Percentiles rank a stretch among this genome's conserved stretches.
phyloP scores from a whole-genome alignment of 495 filamentous ascomycete species.

The Tuber magnatum region DNA sequence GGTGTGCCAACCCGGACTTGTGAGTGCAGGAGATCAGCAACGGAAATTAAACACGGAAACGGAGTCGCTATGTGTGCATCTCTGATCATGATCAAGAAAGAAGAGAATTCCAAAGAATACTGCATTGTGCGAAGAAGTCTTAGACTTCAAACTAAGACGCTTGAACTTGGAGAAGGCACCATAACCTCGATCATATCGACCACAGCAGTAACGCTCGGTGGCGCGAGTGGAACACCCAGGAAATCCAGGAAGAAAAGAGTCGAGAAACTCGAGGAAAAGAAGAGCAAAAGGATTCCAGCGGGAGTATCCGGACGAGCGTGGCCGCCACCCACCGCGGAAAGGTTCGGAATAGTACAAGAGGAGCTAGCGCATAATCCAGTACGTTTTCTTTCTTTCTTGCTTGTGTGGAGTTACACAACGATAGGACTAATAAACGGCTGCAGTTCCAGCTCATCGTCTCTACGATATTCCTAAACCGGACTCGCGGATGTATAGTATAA shows the following conservation, averaged over 20 bases:
- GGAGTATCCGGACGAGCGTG: constrained; percentile 22
- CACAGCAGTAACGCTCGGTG: background rate
- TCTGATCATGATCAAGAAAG: background rate
- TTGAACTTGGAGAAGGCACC: background rate
- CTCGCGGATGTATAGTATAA: constrained; percentile 49
- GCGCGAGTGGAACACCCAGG: background rate
- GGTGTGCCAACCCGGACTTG: background rate
- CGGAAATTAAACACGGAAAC: background rate
- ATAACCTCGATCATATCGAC: background rate
- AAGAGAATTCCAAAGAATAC: background rate
- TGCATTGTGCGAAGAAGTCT: background rate
- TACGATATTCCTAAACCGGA: constrained; percentile 77
- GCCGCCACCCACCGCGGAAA: constrained; percentile 26
- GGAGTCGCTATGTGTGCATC: background rate
- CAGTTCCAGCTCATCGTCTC: constrained; percentile 64
- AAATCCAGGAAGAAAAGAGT: background rate
- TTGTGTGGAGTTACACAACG: background rate
- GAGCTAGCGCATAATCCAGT: constrained; percentile 30
- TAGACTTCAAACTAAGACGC: background rate
- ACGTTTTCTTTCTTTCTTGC: background rate
- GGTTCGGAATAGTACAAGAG: constrained; percentile 35
- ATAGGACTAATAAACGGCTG: background rate
- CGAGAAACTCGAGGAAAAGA: background rate
- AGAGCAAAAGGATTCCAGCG: constrained; percentile 11
- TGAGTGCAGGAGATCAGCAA: background rate